Evolutionary conservation across 768 basidiomycete genomes (phyloP).

Genomic region (Gyrodon lividus): DNA sequence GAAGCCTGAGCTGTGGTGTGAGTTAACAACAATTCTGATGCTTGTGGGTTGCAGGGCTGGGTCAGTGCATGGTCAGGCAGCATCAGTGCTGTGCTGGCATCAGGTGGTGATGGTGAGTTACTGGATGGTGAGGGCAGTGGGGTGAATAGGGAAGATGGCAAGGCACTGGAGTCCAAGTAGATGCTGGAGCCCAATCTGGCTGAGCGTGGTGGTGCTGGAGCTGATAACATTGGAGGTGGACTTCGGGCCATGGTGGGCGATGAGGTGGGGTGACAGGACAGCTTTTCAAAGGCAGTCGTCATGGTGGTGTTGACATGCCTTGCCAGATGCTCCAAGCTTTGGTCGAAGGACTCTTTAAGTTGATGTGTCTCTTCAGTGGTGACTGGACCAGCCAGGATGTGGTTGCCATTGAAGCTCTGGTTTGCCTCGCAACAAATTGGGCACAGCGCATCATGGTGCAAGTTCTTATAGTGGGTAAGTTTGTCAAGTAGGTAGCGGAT

Average conservation of each 20-base stretch:
- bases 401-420: neutral
- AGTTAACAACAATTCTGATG: no score
- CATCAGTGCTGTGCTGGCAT: no score
- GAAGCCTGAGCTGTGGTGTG: no score
- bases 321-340: neutral
- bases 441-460: neutral
- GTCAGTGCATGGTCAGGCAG: no score
- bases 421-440: neutral
- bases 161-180: no score
- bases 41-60: no score
- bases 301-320: neutral
- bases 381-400: neutral
- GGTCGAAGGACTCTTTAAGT: neutral
- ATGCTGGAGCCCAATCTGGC: no score
- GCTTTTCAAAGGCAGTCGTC: neutral
- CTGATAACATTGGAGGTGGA: no score
- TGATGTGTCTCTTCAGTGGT: neutral
- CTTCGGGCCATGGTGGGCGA: no score
- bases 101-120: neutral
- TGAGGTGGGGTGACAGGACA: neutral
- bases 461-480: neutral
- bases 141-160: no score
- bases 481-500: neutral
- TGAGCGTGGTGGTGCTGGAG: no score
- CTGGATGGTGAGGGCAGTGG: no score